Percentiles rank a stretch among this genome's conserved stretches.
Evolutionary conservation across 2,329 filamentous ascomycete genomes (phyloP).

Genomic region (Fusarium pseudonygamai): DNA sequence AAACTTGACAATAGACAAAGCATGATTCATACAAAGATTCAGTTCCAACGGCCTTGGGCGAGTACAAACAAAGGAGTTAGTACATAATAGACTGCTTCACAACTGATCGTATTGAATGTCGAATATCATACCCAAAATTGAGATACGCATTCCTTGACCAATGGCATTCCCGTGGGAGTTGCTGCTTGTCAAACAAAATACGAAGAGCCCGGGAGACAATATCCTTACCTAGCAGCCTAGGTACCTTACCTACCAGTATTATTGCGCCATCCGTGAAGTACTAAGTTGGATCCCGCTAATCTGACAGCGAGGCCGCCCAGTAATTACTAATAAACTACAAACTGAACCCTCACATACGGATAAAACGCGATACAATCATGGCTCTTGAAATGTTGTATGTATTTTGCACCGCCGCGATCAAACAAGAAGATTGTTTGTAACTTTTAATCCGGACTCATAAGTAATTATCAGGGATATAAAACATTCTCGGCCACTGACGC

Average conservation of each 20-base stretch:
- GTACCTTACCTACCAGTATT: too few species aligned
- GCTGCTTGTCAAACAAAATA: background rate
- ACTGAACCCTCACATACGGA: background rate
- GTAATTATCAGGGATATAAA: background rate
- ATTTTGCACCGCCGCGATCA: conserved; percentile 17
- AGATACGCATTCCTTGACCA: background rate
- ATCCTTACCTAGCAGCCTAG: background rate
- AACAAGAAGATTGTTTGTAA: background rate
- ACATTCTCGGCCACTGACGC: background rate
- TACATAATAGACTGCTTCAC: background rate
- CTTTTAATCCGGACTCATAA: background rate
- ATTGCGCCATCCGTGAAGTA: conserved; percentile 13
- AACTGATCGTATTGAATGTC: background rate
- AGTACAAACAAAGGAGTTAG: background rate
- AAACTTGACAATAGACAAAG: background rate
- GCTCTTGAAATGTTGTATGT: background rate
- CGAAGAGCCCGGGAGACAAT: background rate
- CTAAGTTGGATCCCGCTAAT: conserved; percentile 8
- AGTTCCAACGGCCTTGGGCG: background rate
- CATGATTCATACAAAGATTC: background rate
- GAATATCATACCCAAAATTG: background rate
- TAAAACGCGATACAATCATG: background rate
- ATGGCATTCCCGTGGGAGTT: background rate
- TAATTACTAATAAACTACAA: too few species aligned
- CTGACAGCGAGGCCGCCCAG: conserved; percentile 37